Evolutionary conservation across 2,329 filamentous ascomycete genomes (phyloP), one percentile per base, ranked within the genome.

Genomic region (Pseudogymnoascus pannorum): DNA sequence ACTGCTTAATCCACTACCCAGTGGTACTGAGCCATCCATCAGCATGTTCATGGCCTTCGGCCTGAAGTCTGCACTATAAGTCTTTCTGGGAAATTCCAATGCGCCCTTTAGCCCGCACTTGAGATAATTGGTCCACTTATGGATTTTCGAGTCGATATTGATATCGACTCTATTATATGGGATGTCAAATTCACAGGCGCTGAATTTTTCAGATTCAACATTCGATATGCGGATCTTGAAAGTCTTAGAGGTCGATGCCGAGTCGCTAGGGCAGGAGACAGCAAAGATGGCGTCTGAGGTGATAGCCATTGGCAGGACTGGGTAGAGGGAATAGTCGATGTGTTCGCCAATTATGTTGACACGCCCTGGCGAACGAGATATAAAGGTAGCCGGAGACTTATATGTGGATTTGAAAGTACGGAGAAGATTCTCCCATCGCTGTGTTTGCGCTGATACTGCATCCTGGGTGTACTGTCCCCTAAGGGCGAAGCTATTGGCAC

Each of bases 271-370:
- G 29, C 79, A 73, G 26, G 74, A 82, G 36, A 97, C 89, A 59
- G 93, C 94, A 70, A 99, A 83, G 63, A 99, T 82, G 62, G 92
- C 88, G 75, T 99, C 94, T 65, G 91, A 89, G 5, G 89, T 91
- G 67, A 97, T 92, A 64, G 93, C 94, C 86, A 97, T 97, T 59
- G 94, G 94, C 22, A 99, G 81, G 63, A 97, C 92, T 68, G 94
- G 87, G 79, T 97, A 99, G 18, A 99, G 84, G 12, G 91, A 96
- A 78, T 99, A 99, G 78, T 99, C 94, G 71, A 99, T 96, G 78
- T 99, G 94, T 81, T 99, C 94, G 74, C 94, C 94, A 72, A 99
- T 97, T 71, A 99, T 94, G 78, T 97, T 97, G 67, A 99, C 94
- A 67, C 94, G 85, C 63, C 94, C 94, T 1, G 94, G 94, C 61